A percentile compares a stretch with the other conserved stretches of the same genome.
Evolutionary conservation across 2,329 filamentous ascomycete genomes (phyloP).

Genomic region (Plectosphaerella plurivora): DNA sequence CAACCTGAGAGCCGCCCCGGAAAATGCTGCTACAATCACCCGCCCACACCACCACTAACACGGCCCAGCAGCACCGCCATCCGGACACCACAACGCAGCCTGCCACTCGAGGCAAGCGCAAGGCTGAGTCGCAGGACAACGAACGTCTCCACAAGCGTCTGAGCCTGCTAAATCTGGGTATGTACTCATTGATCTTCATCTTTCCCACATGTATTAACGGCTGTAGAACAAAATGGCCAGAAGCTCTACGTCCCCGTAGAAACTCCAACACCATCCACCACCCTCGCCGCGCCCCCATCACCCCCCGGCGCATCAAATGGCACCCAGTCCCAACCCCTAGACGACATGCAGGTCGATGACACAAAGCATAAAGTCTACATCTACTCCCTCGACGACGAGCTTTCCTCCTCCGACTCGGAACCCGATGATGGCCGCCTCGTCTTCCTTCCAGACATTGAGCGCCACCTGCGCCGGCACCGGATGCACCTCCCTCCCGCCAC

Average conservation of each 20-base stretch:
- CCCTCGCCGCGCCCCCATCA: not conserved
- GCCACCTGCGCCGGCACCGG: constrained; percentile 69
- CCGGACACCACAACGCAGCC: not conserved
- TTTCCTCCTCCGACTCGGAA: constrained; percentile 57
- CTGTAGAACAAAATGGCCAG: constrained; percentile 54
- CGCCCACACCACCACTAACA: constrained; percentile 14
- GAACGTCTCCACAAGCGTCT: constrained; percentile 82
- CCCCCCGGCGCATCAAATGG: constrained; percentile 2
- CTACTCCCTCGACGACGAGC: constrained; percentile 82
- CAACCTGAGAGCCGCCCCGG: no score
- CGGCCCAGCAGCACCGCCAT: constrained; percentile 1
- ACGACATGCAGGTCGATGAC: constrained; percentile 85
- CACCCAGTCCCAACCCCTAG: constrained; percentile 7
- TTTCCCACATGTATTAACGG: constrained; percentile 14
- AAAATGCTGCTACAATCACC: not conserved
- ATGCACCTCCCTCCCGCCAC: constrained; percentile 57
- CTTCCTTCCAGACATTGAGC: constrained; percentile 83
- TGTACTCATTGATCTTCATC: constrained; percentile 15
- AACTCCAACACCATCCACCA: constrained; percentile 25
- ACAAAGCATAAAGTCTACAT: constrained; percentile 86
- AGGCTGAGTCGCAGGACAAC: constrained; percentile 55
- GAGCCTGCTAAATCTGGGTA: constrained; percentile 78
- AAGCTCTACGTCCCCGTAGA: constrained; percentile 65
- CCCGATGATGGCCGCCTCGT: constrained; percentile 60
- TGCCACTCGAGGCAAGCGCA: constrained; percentile 46